Conservation (phyloP, 2,329 filamentous ascomycete genomes). For the Phaeosphaeriaceae sp. region DNA sequence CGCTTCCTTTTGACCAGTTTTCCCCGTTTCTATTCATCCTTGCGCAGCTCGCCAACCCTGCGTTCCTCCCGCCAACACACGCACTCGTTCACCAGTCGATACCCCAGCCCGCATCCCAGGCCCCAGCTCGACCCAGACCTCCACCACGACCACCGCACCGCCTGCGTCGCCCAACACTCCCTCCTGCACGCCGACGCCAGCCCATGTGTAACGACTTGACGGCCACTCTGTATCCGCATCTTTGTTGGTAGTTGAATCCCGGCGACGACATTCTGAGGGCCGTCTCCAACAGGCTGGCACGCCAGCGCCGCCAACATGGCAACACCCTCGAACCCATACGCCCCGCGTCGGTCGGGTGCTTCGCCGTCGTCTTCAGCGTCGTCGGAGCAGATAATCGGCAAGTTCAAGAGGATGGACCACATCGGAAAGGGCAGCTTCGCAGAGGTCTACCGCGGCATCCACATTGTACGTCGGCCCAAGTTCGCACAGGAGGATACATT, state of each 20-base stretch:
- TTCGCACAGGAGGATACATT: constrained; percentile 1
- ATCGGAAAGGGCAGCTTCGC: constrained; percentile 99
- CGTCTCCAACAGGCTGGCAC: constrained; percentile 31
- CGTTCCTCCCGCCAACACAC: neutral
- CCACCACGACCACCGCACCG: constrained; percentile 1
- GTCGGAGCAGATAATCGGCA: constrained; percentile 63
- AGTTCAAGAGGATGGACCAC: constrained; percentile 83
- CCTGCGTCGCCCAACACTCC: constrained; percentile 4
- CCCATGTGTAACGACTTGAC: constrained; percentile 49
- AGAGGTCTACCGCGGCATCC: constrained; percentile 86
- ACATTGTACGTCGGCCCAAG: constrained; percentile 68
- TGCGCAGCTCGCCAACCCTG: neutral
- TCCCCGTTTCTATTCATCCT: constrained; percentile 4
- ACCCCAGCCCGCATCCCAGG: constrained; percentile 12
- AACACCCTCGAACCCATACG: constrained; percentile 37
- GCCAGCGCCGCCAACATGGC: constrained; percentile 47
- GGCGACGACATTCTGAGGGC: constrained; percentile 12
- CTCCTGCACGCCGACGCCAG: constrained; percentile 21
- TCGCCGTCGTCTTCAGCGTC: constrained; percentile 45
- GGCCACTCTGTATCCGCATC: constrained; percentile 47
- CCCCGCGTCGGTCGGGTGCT: constrained; percentile 46
- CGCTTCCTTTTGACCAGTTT: constrained; percentile 9
- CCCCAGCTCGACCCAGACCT: constrained; percentile 9
- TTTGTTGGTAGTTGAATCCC: constrained; percentile 43
- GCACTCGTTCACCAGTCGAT: constrained; percentile 13